These are phyloP conservation scores for Globisporangium spinosum DNA, from an alignment of 352 stramenopile species.

Conservation along the genomic window DNA sequence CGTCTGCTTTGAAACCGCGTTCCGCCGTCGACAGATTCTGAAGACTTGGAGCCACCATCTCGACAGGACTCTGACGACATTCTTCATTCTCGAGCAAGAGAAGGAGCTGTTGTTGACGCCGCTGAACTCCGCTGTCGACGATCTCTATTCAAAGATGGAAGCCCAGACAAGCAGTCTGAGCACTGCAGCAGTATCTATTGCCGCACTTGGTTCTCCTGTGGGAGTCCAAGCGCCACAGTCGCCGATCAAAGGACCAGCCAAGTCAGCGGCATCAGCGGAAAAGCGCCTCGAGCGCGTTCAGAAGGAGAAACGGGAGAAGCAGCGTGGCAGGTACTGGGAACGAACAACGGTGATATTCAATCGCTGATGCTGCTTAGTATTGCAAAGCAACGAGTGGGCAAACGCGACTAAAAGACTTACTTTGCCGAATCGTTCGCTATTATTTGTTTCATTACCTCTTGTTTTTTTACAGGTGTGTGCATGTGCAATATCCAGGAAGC, in stretches of 20 bases:
- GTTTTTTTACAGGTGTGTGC: neutral
- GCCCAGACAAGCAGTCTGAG: neutral
- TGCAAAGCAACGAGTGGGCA: no score
- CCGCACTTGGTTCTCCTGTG: neutral
- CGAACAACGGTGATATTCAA: neutral
- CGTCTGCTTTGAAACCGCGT: constrained; percentile 1
- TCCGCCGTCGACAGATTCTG: constrained; percentile 5
- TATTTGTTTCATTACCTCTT: neutral
- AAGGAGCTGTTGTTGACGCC: neutral
- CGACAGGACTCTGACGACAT: constrained; percentile 7
- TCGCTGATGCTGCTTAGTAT: no score
- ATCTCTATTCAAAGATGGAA: constrained; percentile 16
- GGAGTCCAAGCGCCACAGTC: neutral
- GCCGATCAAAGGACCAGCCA: neutral
- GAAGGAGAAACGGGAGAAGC: constrained; percentile 19
- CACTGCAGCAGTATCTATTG: neutral
- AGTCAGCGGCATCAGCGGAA: constrained; percentile 1
- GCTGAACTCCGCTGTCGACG: constrained; percentile 3
- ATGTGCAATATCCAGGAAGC: neutral
- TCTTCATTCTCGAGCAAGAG: constrained; percentile 4
- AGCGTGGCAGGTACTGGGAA: constrained; percentile 1
- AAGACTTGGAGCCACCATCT: constrained; percentile 1
- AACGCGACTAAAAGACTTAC: neutral
- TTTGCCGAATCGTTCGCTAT: neutral
- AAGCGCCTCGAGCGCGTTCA: constrained; percentile 22